Evolutionary conservation across 1,284 basidiomycete genomes (phyloP).

Genomic region (Mycena citricolor): DNA sequence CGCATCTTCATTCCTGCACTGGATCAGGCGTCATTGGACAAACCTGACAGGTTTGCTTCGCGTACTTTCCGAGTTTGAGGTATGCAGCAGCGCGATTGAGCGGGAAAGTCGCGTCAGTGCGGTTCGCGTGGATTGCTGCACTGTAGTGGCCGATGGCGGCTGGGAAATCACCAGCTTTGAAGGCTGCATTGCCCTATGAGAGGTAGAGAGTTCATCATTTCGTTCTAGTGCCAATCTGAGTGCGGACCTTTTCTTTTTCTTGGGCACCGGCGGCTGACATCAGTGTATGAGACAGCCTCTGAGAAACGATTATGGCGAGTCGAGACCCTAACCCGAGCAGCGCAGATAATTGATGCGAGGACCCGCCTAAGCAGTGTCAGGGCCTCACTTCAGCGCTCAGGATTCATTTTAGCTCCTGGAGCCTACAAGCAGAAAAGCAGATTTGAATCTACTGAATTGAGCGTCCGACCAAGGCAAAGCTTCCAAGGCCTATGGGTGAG

Average conservation of each 20-base stretch:
- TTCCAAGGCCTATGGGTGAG: too few species aligned
- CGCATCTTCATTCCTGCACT: slow-evolving; percentile 64
- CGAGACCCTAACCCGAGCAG: too few species aligned
- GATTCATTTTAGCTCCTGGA: too few species aligned
- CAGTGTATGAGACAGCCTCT: too few species aligned
- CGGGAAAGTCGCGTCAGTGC: slow-evolving; percentile 62
- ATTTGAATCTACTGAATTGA: too few species aligned
- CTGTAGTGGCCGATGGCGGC: slow-evolving; percentile 65
- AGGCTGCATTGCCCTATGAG: slow-evolving; percentile 44
- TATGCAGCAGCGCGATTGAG: slow-evolving; percentile 83
- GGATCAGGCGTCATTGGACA: slow-evolving; percentile 9
- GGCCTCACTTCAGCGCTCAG: too few species aligned
- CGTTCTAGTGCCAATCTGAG: neutral
- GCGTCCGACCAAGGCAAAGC: too few species aligned
- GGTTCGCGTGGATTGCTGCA: slow-evolving; percentile 65
- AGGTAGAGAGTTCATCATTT: neutral
- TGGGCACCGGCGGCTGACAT: slow-evolving; percentile 29
- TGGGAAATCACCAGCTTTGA: slow-evolving; percentile 45
- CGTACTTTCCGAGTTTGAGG: slow-evolving; percentile 84
- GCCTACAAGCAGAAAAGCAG: too few species aligned
- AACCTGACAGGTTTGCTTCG: slow-evolving; percentile 28
- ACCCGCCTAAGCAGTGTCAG: too few species aligned
- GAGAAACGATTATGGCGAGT: too few species aligned
- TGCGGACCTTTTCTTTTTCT: slow-evolving; percentile 30
- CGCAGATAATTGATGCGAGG: too few species aligned